These are phyloP conservation scores for Sordariomycetes sp. DNA, from an alignment of 2,329 filamentous ascomycete species.

Conservation along the genomic window DNA sequence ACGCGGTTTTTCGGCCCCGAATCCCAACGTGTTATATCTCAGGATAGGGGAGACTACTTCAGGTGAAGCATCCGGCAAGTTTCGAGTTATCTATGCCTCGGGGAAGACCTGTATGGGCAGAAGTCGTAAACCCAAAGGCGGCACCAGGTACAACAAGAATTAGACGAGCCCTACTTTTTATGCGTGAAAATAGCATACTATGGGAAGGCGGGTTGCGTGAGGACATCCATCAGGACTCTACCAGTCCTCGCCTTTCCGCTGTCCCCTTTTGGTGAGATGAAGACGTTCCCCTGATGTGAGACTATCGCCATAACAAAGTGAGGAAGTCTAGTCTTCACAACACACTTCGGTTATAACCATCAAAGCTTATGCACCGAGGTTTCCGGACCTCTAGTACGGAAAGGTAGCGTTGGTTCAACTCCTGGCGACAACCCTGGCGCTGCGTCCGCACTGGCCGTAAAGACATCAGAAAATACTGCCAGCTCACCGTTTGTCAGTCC, in stretches of 20 bases:
- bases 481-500: background rate
- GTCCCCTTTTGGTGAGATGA: background rate
- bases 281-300: background rate
- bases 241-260: background rate
- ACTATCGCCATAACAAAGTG: background rate
- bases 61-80: background rate
- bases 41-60: background rate
- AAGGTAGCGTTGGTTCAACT: background rate
- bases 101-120: background rate
- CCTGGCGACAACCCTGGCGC: background rate
- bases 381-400: background rate
- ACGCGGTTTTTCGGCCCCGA: too few species aligned
- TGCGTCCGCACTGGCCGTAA: background rate
- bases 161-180: background rate
- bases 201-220: background rate
- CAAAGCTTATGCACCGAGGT: background rate
- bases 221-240: background rate
- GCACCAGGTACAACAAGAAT: background rate
- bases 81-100: background rate
- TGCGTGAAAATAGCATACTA: background rate
- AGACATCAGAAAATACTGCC: background rate
- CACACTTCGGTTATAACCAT: background rate
- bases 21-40: background rate
- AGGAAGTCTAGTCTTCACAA: background rate
- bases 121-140: background rate